Base-by-base conservation (phyloP, 306 rosid genomes). In the Inga laurina region DNA sequence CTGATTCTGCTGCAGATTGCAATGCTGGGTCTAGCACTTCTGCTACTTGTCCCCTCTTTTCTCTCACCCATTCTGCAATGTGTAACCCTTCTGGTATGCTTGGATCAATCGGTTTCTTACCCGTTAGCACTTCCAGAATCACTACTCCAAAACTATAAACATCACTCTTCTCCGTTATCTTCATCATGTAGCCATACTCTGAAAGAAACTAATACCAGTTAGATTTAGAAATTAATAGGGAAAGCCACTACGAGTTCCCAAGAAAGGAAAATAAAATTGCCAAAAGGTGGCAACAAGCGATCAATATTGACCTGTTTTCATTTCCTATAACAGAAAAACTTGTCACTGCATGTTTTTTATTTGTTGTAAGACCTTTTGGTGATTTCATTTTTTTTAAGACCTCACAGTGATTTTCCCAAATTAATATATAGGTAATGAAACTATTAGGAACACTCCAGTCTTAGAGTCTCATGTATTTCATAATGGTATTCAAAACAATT, bases 21-120 rank as follows among this genome's bases (percentile, higher is more conserved):
- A 91, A 79, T 54, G 82, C 75, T 43, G 75, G 61, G 51, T 91
- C 95, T 2, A 91, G 79, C 3, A 91, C 90, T 79, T 91, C 91
- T 81, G 88, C 91, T 51, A 79, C 54, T 37, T 76, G 77, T 67
- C 88, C 89, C 12, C 87, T 74, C 30, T 74, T 88, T 54, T 74
- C 87, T 49, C 84, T 86, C 77, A 91, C 93, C 95, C 93, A 91
- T 48, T 91, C 93, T 59, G 86, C 91, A 3, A 91, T 74, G 62
- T 91, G 95, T 56, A 79, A 70, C 18, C 91, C 93, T 0, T 88
- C 93, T 0, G 93, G 93, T 62, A 89, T 88, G 27, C 85, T 91
- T 16, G 93, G 93, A 82, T 91, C 95, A 61, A 88, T 89, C 8
- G 92, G 93, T 76, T 89, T 91, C 79, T 91, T 91, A 15, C 95